Percentiles rank a stretch among this genome's conserved stretches.
Evolutionary conservation across 2,329 filamentous ascomycete species (phyloP).

Genomic region (Trichoderma atrobrunneum): DNA sequence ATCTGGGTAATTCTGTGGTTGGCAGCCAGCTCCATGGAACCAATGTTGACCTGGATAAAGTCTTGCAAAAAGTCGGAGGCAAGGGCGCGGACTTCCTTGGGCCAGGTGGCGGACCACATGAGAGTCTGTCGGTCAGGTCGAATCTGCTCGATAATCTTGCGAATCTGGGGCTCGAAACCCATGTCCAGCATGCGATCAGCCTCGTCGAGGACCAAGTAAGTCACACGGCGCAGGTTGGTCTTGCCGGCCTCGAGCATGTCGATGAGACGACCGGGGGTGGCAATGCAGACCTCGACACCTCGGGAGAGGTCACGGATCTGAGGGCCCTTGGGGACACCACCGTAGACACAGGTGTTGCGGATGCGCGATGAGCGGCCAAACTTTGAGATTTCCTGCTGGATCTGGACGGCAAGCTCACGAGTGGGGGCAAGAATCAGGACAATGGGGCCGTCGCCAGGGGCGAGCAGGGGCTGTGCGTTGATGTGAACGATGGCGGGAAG

Average conservation of each 20-base stretch:
- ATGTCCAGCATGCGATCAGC: conserved; percentile 99
- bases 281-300: conserved; percentile 98
- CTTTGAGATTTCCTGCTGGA: conserved; percentile 97
- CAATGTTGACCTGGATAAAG: conserved; percentile 98
- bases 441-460: conserved; percentile 92
- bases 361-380: conserved; percentile 98
- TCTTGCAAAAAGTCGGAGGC: conserved; percentile 88
- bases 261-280: conserved; percentile 94
- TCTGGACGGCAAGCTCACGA: conserved; percentile 96
- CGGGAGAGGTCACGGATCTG: conserved; percentile 94
- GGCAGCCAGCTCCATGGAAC: conserved; percentile 91
- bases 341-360: conserved; percentile 97
- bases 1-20: conserved; percentile 98
- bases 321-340: conserved; percentile 95
- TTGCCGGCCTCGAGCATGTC: conserved; percentile 98
- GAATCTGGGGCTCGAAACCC: conserved; percentile 99
- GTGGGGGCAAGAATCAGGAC: conserved; percentile 94
- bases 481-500: conserved; percentile 98
- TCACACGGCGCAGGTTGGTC: conserved; percentile 96
- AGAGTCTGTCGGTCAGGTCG: conserved; percentile 97
- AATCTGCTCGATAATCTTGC: conserved; percentile 97
- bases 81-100: conserved; percentile 93
- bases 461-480: conserved; percentile 95
- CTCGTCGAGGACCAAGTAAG: conserved; percentile 97
- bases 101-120: conserved; percentile 99